A percentile compares a stretch with the other conserved stretches of the same genome.
These are phyloP conservation scores for Elaeis guineensis DNA, from an alignment of 176 grass and related monocot genomes.

Conservation along the genomic window DNA sequence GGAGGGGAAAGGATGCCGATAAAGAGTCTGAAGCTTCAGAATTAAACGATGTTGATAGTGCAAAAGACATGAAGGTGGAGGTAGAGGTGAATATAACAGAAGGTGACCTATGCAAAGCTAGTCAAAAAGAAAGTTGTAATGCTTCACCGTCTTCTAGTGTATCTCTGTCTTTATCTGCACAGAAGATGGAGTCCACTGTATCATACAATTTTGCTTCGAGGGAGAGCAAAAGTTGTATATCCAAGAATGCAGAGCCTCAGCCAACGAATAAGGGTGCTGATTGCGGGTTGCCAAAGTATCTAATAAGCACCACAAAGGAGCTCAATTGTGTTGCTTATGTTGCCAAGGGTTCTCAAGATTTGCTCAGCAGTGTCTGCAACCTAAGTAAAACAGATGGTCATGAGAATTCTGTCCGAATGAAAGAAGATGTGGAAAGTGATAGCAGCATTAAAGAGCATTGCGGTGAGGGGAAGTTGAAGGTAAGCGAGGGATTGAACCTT, in stretches of 20 bases:
- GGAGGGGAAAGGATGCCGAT: neutral
- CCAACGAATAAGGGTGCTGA: slow-evolving; percentile 2
- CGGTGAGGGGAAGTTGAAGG: slow-evolving; percentile 26
- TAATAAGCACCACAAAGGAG: neutral
- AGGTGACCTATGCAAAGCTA: neutral
- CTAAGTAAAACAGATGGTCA: slow-evolving; percentile 24
- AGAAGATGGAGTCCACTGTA: neutral
- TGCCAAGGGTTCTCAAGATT: slow-evolving; percentile 20
- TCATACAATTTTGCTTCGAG: slow-evolving; percentile 8
- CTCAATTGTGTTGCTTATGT: slow-evolving; percentile 19
- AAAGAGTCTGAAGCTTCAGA: neutral
- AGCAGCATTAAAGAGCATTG: slow-evolving; percentile 18
- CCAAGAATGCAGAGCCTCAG: slow-evolving; percentile 15
- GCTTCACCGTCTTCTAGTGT: neutral
- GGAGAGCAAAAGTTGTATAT: neutral
- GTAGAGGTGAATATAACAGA: neutral
- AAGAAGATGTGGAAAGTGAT: neutral
- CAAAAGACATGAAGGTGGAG: neutral
- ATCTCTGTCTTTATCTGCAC: neutral
- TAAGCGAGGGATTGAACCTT: too few species aligned
- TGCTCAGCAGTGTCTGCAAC: slow-evolving; percentile 21
- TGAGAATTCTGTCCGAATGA: slow-evolving; percentile 26
- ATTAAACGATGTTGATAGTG: slow-evolving; percentile 5
- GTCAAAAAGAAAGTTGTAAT: neutral
- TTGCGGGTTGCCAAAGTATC: neutral